phyloP scores from a whole-genome alignment of 2,329 filamentous ascomycete species.

The Apiospora pterosperma region DNA sequence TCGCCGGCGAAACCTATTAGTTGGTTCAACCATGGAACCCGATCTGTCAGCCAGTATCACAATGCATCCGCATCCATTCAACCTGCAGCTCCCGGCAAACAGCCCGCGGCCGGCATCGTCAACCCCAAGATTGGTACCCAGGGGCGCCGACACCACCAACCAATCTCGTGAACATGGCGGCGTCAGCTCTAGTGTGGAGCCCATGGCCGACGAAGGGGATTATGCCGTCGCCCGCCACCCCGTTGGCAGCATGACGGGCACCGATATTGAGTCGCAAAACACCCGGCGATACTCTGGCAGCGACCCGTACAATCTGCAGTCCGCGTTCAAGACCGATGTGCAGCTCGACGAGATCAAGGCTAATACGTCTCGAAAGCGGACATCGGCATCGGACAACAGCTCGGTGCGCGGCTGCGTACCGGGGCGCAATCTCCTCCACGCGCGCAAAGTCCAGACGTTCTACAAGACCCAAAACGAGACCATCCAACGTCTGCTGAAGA shows the following conservation, averaged over 20 bases:
- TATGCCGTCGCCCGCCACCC: conserved; percentile 41
- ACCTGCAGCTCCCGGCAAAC: conserved; percentile 28
- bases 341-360: conserved; percentile 77
- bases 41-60: conserved; percentile 38
- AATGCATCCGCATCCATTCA: conserved; percentile 42
- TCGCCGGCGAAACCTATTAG: not conserved
- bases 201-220: conserved; percentile 31
- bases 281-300: conserved; percentile 48
- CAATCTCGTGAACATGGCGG: conserved; percentile 27
- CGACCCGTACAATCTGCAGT: conserved; percentile 79
- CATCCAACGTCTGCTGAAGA: conserved; percentile 87
- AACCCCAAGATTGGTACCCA: conserved; percentile 7
- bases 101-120: conserved; percentile 24
- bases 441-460: conserved; percentile 69
- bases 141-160: conserved; percentile 34
- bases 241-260: conserved; percentile 18
- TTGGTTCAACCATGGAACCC: conserved; percentile 32
- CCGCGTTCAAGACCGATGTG: conserved; percentile 70
- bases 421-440: conserved; percentile 21
- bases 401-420: conserved; percentile 13
- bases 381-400: conserved; percentile 32
- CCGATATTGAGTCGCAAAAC: conserved; percentile 43
- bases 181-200: conserved; percentile 23
- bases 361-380: conserved; percentile 76
- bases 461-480: conserved; percentile 91